Evolutionary conservation across 148 eudicot species (phyloP).

Genomic region (Rhododendron simsii): DNA sequence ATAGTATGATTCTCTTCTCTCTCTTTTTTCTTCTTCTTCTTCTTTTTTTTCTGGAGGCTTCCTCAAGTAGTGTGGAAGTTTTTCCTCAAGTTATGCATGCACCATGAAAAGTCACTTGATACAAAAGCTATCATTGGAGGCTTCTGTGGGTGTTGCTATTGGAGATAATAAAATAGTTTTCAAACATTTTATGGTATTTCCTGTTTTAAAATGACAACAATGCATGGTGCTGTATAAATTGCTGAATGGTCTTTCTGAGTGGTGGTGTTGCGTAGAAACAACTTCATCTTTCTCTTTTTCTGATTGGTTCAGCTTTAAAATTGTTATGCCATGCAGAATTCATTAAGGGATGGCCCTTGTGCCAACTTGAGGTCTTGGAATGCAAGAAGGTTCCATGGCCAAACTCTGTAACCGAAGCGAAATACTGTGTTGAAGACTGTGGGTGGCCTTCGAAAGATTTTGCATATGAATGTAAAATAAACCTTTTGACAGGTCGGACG

Average conservation of each 20-base stretch:
- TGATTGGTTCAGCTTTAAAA: neutral
- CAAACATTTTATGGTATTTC: neutral
- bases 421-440: slow-evolving; percentile 54
- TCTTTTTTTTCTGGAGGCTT: neutral
- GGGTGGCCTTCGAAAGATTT: slow-evolving; percentile 69
- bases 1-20: neutral
- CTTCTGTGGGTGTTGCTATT: neutral
- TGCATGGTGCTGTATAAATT: neutral
- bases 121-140: neutral
- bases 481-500: slow-evolving; percentile 90
- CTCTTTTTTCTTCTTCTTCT: too few relatives aligned
- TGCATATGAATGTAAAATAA: slow-evolving; percentile 89
- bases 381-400: slow-evolving; percentile 97
- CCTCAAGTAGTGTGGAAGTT: neutral
- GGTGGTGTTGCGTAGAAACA: neutral
- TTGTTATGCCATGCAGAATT: slow-evolving; percentile 37
- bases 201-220: neutral
- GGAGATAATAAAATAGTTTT: neutral
- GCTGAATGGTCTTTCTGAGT: neutral
- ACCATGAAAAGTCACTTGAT: neutral
- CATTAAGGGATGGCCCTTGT: slow-evolving; percentile 62
- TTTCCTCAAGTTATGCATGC: neutral
- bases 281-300: neutral
- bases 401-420: slow-evolving; percentile 31
- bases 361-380: slow-evolving; percentile 86